These are phyloP conservation scores for Saururus chinensis DNA, from an alignment of 164 flowering plant species.

Conservation along the genomic window DNA sequence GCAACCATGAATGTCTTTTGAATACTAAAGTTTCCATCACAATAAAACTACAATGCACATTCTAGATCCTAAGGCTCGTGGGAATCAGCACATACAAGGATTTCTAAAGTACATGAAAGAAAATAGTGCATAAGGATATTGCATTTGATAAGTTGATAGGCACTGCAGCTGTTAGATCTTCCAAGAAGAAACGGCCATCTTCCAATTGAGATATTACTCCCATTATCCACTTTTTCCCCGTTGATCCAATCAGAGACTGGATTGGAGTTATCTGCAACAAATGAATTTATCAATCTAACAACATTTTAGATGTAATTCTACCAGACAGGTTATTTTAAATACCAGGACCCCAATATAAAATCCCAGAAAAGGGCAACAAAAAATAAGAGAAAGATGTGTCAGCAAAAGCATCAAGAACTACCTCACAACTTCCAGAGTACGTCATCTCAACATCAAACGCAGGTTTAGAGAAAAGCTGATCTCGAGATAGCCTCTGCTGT, in stretches of 20 bases:
- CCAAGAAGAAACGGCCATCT: slow-evolving; percentile 96
- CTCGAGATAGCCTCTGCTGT: slow-evolving; percentile 76
- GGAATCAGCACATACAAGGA: no score
- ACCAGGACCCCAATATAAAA: not conserved
- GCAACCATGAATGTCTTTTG: no score
- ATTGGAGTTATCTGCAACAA: slow-evolving; percentile 70
- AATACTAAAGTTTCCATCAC: no score
- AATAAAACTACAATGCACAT: no score
- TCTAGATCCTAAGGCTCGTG: no score
- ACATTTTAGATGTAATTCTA: no score
- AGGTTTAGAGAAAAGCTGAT: slow-evolving; percentile 69
- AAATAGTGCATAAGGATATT: slow-evolving; percentile 55
- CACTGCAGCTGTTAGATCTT: slow-evolving; percentile 90
- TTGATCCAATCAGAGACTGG: slow-evolving; percentile 76
- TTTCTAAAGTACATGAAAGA: not conserved
- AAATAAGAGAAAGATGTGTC: not conserved
- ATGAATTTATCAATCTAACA: not conserved
- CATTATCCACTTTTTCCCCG: slow-evolving; percentile 87
- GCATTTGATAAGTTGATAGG: slow-evolving; percentile 77
- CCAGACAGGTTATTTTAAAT: not conserved
- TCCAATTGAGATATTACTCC: slow-evolving; percentile 95
- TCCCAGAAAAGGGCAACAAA: no score
- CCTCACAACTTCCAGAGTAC: slow-evolving; percentile 65
- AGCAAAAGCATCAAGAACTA: slow-evolving; percentile 5
- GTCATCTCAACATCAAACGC: slow-evolving; percentile 56